phyloP scores from a whole-genome alignment of 78 protist genomes.

The Dictyostelium brefeldianum region DNA sequence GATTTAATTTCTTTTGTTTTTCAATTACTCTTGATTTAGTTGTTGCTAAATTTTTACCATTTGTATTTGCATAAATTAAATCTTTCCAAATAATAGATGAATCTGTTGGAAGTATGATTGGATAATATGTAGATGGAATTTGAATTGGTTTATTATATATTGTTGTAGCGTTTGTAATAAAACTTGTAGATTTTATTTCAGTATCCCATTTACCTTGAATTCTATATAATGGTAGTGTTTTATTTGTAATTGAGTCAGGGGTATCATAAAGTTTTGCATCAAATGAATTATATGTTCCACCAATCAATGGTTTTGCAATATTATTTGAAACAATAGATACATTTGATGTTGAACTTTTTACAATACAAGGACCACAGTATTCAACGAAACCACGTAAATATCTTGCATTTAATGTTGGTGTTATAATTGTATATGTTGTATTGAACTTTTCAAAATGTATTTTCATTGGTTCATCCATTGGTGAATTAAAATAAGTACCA shows the following conservation, averaged over 20 bases:
- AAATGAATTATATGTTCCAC: not conserved
- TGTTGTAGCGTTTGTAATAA: not conserved
- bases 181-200: not conserved
- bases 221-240: not conserved
- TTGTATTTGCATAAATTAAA: not conserved
- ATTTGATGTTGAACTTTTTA: not conserved
- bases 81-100: not conserved
- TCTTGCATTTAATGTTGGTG: not conserved
- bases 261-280: not conserved
- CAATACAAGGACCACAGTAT: not conserved
- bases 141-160: not conserved
- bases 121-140: not conserved
- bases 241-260: not conserved
- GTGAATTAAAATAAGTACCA: not conserved
- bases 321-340: not conserved
- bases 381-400: not conserved
- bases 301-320: not conserved
- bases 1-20: not conserved
- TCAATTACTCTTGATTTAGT: not conserved
- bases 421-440: not conserved
- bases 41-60: not conserved
- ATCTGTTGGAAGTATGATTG: not conserved
- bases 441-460: not conserved
- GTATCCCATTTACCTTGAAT: not conserved
- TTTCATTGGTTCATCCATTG: not conserved